Conservation (phyloP, 768 basidiomycete species). For the Thelephora aurantiotincta region DNA sequence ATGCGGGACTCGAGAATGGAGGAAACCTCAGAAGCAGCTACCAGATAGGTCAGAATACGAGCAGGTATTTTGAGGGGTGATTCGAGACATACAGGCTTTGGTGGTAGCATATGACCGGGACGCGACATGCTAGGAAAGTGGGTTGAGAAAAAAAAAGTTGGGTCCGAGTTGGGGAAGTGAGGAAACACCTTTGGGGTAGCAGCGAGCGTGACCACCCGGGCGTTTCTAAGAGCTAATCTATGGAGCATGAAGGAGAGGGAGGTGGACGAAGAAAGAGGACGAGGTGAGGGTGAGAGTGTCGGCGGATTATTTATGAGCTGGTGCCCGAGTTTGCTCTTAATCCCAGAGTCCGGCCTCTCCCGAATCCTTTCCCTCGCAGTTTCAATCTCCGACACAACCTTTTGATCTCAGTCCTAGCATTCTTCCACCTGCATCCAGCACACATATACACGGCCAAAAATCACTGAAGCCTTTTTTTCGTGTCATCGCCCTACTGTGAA, state of each 20-base stretch:
- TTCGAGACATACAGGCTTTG: slow-evolving; percentile 68
- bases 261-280: slow-evolving; percentile 26
- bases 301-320: slow-evolving; percentile 14
- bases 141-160: slow-evolving; percentile 6
- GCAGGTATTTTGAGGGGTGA: neutral
- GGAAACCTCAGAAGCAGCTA: slow-evolving; percentile 98
- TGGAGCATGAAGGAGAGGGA: slow-evolving; percentile 42
- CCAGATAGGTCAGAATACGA: slow-evolving; percentile 20
- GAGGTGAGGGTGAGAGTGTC: slow-evolving; percentile 29
- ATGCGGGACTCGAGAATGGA: slow-evolving; percentile 99
- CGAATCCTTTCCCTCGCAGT: no score
- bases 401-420: no score
- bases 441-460: no score
- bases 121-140: neutral
- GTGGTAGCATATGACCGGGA: slow-evolving; percentile 92
- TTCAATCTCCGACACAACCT: no score
- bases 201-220: slow-evolving; percentile 63
- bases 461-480: no score
- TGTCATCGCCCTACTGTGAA: no score
- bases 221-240: slow-evolving; percentile 74
- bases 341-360: no score
- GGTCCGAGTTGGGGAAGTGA: neutral
- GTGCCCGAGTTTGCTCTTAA: no score
- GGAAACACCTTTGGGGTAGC: slow-evolving; percentile 45
- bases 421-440: no score